A percentile compares a stretch with the other conserved stretches of the same genome.
These are phyloP conservation scores for Halenospora varia DNA, from an alignment of 495 filamentous ascomycete genomes.

Conservation along the genomic window DNA sequence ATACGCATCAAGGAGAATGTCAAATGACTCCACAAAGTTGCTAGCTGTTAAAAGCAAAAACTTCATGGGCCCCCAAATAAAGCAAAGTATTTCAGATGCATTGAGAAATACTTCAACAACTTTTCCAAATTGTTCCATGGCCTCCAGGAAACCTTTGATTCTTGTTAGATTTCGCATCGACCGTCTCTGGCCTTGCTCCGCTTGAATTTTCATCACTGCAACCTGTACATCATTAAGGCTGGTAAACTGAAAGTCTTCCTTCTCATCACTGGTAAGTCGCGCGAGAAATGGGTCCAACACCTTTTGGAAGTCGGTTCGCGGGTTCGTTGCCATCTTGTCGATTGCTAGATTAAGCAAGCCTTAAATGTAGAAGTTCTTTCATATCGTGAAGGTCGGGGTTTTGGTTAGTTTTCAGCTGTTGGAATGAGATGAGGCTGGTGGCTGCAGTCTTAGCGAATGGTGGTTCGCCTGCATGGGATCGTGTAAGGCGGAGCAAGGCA, in stretches of 20 bases:
- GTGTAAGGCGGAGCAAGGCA: too few species aligned
- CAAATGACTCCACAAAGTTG: conserved; percentile 23
- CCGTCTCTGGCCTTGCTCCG: neutral
- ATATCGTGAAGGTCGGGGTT: too few species aligned
- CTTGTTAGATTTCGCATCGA: neutral
- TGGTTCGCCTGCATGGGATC: too few species aligned
- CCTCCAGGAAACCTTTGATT: neutral
- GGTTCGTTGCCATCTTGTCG: too few species aligned
- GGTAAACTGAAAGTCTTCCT: neutral
- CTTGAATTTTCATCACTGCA: neutral
- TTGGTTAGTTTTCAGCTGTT: too few species aligned
- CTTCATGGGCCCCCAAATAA: conserved; percentile 35
- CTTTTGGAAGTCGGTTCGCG: too few species aligned
- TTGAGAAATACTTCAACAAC: conserved; percentile 35
- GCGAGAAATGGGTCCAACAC: neutral
- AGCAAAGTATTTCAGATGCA: conserved; percentile 28
- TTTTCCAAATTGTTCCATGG: neutral
- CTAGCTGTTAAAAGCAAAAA: conserved; percentile 7
- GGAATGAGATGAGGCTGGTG: too few species aligned
- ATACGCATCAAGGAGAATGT: conserved; percentile 38
- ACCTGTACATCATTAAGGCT: neutral
- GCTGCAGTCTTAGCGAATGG: too few species aligned
- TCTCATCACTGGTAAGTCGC: neutral
- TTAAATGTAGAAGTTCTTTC: too few species aligned
- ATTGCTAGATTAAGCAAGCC: too few species aligned